phyloP scores from a whole-genome alignment of 768 basidiomycete genomes.

The Polyporus arcularius region DNA sequence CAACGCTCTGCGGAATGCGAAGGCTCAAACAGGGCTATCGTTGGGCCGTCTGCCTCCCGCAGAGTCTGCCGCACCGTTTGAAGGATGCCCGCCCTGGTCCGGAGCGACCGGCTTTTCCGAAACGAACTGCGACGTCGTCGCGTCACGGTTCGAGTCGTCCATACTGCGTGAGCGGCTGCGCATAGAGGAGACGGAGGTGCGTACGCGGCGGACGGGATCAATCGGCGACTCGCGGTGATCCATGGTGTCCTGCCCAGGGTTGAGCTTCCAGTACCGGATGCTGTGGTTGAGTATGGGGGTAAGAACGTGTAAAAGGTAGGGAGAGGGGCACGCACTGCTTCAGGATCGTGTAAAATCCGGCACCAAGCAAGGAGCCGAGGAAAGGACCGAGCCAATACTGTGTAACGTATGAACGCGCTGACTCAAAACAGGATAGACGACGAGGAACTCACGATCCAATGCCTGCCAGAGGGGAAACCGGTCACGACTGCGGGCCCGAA shows the following conservation, averaged over 20 bases:
- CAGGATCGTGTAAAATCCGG: conserved; percentile 56
- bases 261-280: conserved; percentile 55
- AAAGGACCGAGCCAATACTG: conserved; percentile 76
- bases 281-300: conserved; percentile 29
- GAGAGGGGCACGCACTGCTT: conserved; percentile 43
- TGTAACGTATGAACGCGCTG: not conserved
- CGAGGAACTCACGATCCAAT: conserved; percentile 60
- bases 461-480: conserved; percentile 51
- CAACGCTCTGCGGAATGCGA: too few relatives aligned
- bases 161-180: conserved; percentile 6
- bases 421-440: not conserved
- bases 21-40: conserved; percentile 20
- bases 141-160: not conserved
- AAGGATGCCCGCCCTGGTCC: not conserved
- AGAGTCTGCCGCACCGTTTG: not conserved
- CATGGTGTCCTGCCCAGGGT: conserved; percentile 47
- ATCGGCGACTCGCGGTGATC: conserved; percentile 44
- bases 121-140: not conserved
- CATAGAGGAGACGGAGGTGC: conserved; percentile 9
- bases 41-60: conserved; percentile 10
- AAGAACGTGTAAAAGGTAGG: not conserved
- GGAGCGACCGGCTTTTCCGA: conserved; percentile 1
- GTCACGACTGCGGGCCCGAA: conserved; percentile 71
- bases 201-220: conserved; percentile 33
- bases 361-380: conserved; percentile 62